Percentiles rank a stretch among this genome's conserved stretches.
These are phyloP conservation scores for Leccinum incarnatum DNA, from an alignment of 768 basidiomycete species.

Conservation along the genomic window DNA sequence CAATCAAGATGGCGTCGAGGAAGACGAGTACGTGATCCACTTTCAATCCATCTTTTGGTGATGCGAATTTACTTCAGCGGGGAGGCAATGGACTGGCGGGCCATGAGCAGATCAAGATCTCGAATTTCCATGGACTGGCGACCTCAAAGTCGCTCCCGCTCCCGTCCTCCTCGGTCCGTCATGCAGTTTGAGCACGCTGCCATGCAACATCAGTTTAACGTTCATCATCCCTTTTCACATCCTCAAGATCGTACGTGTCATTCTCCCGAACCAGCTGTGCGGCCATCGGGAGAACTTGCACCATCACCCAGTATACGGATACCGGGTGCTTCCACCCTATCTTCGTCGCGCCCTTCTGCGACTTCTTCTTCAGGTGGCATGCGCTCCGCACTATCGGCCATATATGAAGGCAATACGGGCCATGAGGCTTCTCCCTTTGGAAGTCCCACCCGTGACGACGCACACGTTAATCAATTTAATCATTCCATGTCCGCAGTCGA, in stretches of 20 bases:
- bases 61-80: slow-evolving; percentile 35
- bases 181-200: slow-evolving; percentile 46
- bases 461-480: slow-evolving; percentile 35
- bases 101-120: slow-evolving; percentile 87
- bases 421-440: slow-evolving; percentile 37
- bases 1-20: slow-evolving; percentile 68
- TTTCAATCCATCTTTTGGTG: slow-evolving; percentile 22
- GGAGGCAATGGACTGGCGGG: slow-evolving; percentile 89
- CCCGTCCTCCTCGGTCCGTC: slow-evolving; percentile 62
- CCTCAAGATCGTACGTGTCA: slow-evolving; percentile 25
- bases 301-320: slow-evolving; percentile 35
- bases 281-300: slow-evolving; percentile 20
- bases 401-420: slow-evolving; percentile 45
- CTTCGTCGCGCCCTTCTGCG: slow-evolving; percentile 47
- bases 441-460: slow-evolving; percentile 29
- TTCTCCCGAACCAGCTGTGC: slow-evolving; percentile 26
- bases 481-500: slow-evolving; percentile 40
- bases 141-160: slow-evolving; percentile 72
- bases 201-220: slow-evolving; percentile 38
- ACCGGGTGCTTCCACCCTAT: slow-evolving; percentile 43
- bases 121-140: slow-evolving; percentile 92
- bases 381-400: slow-evolving; percentile 44
- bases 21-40: slow-evolving; percentile 62
- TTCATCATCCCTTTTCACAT: slow-evolving; percentile 45
- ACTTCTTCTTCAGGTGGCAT: slow-evolving; percentile 37